Conservation (phyloP, 305 asterid species). For the Fraxinus angustifolia region DNA sequence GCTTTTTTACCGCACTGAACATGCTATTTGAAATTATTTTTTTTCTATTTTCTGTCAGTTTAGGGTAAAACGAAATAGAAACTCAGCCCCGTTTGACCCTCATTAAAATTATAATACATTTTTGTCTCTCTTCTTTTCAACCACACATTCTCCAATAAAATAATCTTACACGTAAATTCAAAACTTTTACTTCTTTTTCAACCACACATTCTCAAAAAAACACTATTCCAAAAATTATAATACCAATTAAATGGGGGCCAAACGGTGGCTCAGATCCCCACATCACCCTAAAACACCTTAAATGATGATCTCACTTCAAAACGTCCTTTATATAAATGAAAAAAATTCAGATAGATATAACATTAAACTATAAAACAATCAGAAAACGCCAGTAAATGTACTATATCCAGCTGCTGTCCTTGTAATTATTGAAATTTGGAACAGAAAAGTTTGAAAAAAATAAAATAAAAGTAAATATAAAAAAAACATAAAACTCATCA, state of each 20-base stretch:
- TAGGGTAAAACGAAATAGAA: slow-evolving; percentile 11
- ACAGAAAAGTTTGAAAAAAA: not conserved
- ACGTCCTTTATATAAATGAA: slow-evolving; percentile 5
- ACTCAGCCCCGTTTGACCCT: not conserved
- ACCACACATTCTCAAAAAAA: not conserved
- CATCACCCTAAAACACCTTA: not conserved
- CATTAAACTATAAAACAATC: not conserved
- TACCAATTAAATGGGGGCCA: not conserved
- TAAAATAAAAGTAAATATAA: not conserved
- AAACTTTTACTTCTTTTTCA: not conserved
- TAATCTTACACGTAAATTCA: not conserved
- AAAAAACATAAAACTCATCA: not conserved
- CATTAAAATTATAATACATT: not conserved
- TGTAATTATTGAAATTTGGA: not conserved
- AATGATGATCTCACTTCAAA: slow-evolving; percentile 13
- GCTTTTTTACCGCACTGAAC: slow-evolving; percentile 5
- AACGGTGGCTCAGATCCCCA: not conserved
- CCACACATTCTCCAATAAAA: not conserved
- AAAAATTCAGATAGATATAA: slow-evolving; percentile 1
- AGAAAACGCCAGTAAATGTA: not conserved
- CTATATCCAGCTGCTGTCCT: not conserved
- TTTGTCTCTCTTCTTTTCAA: too few species aligned
- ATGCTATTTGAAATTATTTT: slow-evolving; percentile 1
- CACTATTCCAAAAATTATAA: not conserved
- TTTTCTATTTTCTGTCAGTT: slow-evolving; percentile 6